Percentiles rank a stretch among this genome's conserved stretches.
phyloP scores from a whole-genome alignment of 2,329 filamentous ascomycete species.

The Cordyceps militaris region DNA sequence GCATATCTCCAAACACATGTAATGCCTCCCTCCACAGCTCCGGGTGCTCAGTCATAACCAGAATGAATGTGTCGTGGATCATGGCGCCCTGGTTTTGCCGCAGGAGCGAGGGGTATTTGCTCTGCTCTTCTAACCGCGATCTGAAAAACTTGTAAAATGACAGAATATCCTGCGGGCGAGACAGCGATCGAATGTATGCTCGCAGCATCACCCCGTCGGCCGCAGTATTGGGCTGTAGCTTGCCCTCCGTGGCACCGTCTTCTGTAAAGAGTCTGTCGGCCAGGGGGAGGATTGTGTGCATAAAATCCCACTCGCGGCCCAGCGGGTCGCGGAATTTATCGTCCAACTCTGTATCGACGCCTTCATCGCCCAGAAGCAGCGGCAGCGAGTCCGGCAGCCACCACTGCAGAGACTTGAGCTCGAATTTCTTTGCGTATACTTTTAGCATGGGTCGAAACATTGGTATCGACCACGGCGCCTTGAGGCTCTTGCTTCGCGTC shows the following conservation, averaged over 20 bases:
- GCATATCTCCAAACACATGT: slow-evolving; percentile 45
- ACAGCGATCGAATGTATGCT: slow-evolving; percentile 37
- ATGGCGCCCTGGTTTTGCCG: slow-evolving; percentile 34
- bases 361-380: slow-evolving; percentile 18
- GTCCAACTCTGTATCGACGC: slow-evolving; percentile 14
- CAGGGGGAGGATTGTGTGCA: slow-evolving; percentile 27
- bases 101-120: slow-evolving; percentile 30
- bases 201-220: slow-evolving; percentile 42
- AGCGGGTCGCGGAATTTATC: slow-evolving; percentile 18
- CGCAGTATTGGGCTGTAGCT: slow-evolving; percentile 29
- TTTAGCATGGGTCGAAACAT: slow-evolving; percentile 42
- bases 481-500: slow-evolving; percentile 22
- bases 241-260: slow-evolving; percentile 16
- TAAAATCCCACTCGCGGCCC: slow-evolving; percentile 24
- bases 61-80: slow-evolving; percentile 44
- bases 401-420: slow-evolving; percentile 37
- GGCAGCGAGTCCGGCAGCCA: slow-evolving; percentile 31
- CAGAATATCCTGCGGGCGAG: slow-evolving; percentile 33
- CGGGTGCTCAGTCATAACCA: slow-evolving; percentile 37
- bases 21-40: slow-evolving; percentile 37
- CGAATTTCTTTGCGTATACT: slow-evolving; percentile 42
- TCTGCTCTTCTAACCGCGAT: slow-evolving; percentile 31
- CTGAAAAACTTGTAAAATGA: slow-evolving; percentile 42
- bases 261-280: slow-evolving; percentile 25
- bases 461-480: slow-evolving; percentile 28